Base-by-base conservation (phyloP, 83 land plant genomes). In the Picea abies region DNA sequence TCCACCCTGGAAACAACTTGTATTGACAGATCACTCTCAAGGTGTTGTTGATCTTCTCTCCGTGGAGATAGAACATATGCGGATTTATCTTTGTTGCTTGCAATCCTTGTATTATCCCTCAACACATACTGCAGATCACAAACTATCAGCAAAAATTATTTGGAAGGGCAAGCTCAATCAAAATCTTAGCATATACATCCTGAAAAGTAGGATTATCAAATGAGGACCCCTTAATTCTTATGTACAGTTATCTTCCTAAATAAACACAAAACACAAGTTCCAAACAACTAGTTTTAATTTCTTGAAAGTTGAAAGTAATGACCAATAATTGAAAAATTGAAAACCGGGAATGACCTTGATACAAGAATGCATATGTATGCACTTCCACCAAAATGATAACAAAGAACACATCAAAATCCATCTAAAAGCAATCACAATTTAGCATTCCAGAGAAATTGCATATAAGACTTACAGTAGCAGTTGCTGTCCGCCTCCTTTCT, bases 11-110 rank as follows among this genome's bases (percentile, higher is more conserved):
- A 58, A 52, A 70, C 75, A 70, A 58, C 32, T 77, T 77, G 79
- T 25, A 58, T 29, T 26, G 60, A 15, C 5, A 23, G 20, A 77
- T 77, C 79, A 39, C 19, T 84, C 32, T 91, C 93, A 22, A 70
- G 52, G 70, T 35, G 60, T 82, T 72, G 85, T 61, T 84, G 84
- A 3, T 89, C 95, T 52, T 87, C 90, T 62, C 76, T 73, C 76
- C 89, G 87, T 14, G 90, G 62, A 77, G 86, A 84, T 72, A 90
- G 60, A 37, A 86, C 80, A 82, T 81, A 82, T 19, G 84, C 79
- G 60, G 91, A 62, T 83, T 84, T 93, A 8, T 93, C 95, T 82
- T 93, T 93, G 29, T 66, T 73, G 64, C 88, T 76, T 2, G 83
- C 32, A 77, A 25, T 82, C 64, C 84, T 91, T 32, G 79, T 23